Percentiles rank a stretch among this genome's conserved stretches.
Evolutionary conservation across 306 rosid genomes (phyloP).

Genomic region (Pachyrhizus erosus): DNA sequence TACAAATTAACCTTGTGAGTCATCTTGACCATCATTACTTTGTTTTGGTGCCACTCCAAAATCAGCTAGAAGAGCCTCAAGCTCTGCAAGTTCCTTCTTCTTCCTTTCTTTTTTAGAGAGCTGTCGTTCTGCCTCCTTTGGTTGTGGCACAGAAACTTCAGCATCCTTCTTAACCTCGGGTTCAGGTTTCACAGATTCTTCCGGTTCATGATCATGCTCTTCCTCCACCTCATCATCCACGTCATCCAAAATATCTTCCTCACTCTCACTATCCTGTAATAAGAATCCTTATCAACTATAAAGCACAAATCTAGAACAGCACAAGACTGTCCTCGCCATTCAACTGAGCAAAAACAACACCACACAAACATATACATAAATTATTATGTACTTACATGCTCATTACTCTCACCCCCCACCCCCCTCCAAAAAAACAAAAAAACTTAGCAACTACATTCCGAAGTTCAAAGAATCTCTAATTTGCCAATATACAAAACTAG

Average conservation of each 20-base stretch:
- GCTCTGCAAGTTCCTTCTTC: conserved; percentile 96
- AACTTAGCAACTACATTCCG: not conserved
- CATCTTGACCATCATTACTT: conserved; percentile 65
- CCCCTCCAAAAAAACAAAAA: not conserved
- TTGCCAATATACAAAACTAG: not conserved
- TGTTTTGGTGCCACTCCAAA: conserved; percentile 75
- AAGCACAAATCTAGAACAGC: conserved; percentile 19
- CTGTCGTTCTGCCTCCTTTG: conserved; percentile 85
- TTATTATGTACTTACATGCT: not conserved
- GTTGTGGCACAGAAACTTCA: conserved; percentile 58
- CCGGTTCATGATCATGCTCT: conserved; percentile 76
- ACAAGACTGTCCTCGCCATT: conserved; percentile 24
- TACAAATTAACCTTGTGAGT: conserved; percentile 63
- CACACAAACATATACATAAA: not conserved
- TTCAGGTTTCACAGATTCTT: conserved; percentile 57
- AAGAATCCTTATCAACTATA: not conserved
- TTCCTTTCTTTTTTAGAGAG: conserved; percentile 92
- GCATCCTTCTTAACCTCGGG: conserved; percentile 59
- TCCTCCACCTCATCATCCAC: conserved; percentile 92
- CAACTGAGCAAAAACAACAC: not conserved
- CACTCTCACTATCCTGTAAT: conserved; percentile 83
- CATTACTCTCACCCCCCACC: not conserved
- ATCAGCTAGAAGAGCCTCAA: conserved; percentile 94
- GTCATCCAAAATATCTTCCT: conserved; percentile 86
- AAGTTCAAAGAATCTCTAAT: conserved; percentile 31